Conservation (phyloP, 768 basidiomycete genomes). For the Tulasnella sp. region DNA sequence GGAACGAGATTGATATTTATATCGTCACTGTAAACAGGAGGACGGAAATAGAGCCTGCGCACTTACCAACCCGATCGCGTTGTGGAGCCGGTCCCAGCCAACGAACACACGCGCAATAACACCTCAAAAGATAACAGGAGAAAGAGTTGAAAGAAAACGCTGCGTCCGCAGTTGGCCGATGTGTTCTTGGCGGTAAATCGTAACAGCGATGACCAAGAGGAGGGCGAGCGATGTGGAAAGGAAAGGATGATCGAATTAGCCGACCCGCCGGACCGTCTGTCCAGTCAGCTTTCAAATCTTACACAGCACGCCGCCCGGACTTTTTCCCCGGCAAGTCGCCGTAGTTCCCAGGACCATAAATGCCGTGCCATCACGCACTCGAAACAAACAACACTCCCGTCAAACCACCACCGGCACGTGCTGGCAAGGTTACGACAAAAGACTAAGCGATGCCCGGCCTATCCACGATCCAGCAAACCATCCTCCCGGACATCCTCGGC, state of each 20-base stretch:
- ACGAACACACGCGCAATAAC: too few species aligned
- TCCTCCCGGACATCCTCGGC: slow-evolving; percentile 52
- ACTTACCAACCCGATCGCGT: too few species aligned
- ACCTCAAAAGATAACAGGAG: too few species aligned
- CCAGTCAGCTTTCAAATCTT: not conserved
- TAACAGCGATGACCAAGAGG: not conserved
- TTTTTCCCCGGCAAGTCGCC: not conserved
- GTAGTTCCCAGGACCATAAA: not conserved
- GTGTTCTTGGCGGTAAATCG: not conserved
- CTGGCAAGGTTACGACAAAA: too few species aligned
- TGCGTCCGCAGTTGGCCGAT: too few species aligned
- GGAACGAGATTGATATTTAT: not conserved
- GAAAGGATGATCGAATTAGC: not conserved
- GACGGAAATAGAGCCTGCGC: not conserved
- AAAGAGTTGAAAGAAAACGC: too few species aligned
- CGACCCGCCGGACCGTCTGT: not conserved
- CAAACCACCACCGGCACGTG: not conserved
- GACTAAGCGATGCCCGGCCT: not conserved
- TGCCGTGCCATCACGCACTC: not conserved
- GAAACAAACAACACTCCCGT: not conserved
- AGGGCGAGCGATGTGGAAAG: not conserved
- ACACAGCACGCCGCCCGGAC: not conserved
- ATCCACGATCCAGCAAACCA: not conserved
- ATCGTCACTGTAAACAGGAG: not conserved
- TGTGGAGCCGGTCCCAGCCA: too few species aligned